These are phyloP conservation scores for Fusarium kyushuense DNA, from an alignment of 2,329 filamentous ascomycete species.

Conservation along the genomic window DNA sequence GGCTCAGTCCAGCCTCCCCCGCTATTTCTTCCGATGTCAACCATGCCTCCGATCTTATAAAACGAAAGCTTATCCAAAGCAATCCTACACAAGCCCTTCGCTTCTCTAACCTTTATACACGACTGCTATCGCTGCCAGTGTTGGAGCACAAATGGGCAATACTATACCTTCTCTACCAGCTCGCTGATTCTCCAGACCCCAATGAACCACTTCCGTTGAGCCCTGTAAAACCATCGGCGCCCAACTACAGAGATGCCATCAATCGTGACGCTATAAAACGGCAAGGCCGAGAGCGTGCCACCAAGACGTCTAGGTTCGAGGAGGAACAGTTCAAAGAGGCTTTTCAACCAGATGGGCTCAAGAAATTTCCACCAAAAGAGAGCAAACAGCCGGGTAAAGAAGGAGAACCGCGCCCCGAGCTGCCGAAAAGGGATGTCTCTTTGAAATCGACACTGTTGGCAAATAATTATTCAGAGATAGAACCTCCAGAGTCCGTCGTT, in stretches of 20 bases:
- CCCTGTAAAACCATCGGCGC: slow-evolving; percentile 56
- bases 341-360: slow-evolving; percentile 66
- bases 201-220: slow-evolving; percentile 63
- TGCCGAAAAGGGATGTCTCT: slow-evolving; percentile 62
- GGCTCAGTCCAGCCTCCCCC: slow-evolving; percentile 61
- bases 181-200: slow-evolving; percentile 76
- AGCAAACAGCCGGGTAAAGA: slow-evolving; percentile 55
- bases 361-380: slow-evolving; percentile 58
- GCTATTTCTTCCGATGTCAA: slow-evolving; percentile 79
- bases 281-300: slow-evolving; percentile 54
- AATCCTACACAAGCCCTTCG: slow-evolving; percentile 82
- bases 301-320: slow-evolving; percentile 57
- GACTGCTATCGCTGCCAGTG: slow-evolving; percentile 89
- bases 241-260: slow-evolving; percentile 55
- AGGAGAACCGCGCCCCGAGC: slow-evolving; percentile 50
- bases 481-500: slow-evolving; percentile 74
- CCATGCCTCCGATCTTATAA: slow-evolving; percentile 93
- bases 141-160: slow-evolving; percentile 98
- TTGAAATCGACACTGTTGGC: slow-evolving; percentile 69
- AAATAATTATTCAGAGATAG: slow-evolving; percentile 66
- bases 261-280: slow-evolving; percentile 54
- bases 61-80: slow-evolving; percentile 83
- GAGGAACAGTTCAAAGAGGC: slow-evolving; percentile 65
- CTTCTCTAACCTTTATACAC: slow-evolving; percentile 91
- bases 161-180: slow-evolving; percentile 86